Base-by-base conservation (phyloP, 2,329 filamentous ascomycete genomes). In the Thermothelomyces thermophilus region DNA sequence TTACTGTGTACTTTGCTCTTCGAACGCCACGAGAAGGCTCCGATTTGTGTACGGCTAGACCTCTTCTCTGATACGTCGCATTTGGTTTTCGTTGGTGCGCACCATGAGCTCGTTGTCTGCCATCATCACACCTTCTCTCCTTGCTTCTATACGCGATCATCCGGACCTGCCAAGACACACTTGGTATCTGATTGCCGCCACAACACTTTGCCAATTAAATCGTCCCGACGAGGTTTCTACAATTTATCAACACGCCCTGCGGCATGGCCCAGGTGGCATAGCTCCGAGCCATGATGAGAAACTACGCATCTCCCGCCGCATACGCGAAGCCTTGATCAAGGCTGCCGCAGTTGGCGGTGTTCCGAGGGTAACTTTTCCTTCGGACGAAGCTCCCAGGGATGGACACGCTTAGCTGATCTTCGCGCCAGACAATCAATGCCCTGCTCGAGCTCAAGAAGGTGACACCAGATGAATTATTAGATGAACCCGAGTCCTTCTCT, bases 261-360 rank as follows among this genome's bases (percentile, higher is more conserved):
- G 62, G 1, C 53, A 67, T 34, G 65, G 58, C 2, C 39, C 56
- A 17, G 57, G 57, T 7, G 63, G 64, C 28, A 48, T 43, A 3
- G 56, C 54, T n/a, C 61, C 52, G 35, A 60, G 44, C 41, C 47
- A 58, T 9, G 65, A 68, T 13, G 70, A 73, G 50, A 66, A 71
- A 48, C 61, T 74, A 46, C 53, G 54, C n/a, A 70, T 77, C 41
- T 66, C 68, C 2, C 64, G 73, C 37, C 68, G 72, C 37, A 69
- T 75, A 52, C 63, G 75, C 19, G 74, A 79, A 59, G 72, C 72
- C 1, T 60, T 78, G 24, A 62, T 77, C 28, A 77, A 77, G 56
- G 66, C 67, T 7, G 68, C 70, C 11, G 68, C 72, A 2, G 67
- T 78, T 36, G 69, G 69, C 14, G 74, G 75, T 1, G 58, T 78